Percentiles rank a stretch among this genome's conserved stretches.
These are phyloP conservation scores for Nicotiana tabacum DNA, from an alignment of 257 asterid species.

Conservation along the genomic window DNA sequence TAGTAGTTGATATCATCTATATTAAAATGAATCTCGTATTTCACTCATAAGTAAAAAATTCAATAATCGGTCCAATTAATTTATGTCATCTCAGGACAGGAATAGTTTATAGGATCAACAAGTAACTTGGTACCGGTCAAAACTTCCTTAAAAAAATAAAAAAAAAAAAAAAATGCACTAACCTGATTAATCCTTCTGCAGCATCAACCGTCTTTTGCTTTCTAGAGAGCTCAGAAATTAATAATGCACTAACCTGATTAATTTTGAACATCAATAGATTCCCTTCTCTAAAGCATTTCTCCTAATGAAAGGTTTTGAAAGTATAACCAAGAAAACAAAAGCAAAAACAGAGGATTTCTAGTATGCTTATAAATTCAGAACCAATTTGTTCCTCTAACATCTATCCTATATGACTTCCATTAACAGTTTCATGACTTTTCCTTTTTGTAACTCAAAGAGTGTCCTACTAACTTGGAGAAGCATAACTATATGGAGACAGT, in stretches of 20 bases:
- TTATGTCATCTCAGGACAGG: neutral
- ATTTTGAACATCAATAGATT: no score
- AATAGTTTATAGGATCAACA: neutral
- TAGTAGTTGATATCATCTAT: neutral
- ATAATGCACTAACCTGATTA: no score
- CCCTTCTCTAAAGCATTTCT: neutral
- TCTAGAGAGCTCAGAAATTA: neutral
- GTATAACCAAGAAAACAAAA: neutral
- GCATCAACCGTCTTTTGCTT: neutral
- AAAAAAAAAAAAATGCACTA: no score
- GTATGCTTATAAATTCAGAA: neutral
- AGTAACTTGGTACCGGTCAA: constrained; percentile 14
- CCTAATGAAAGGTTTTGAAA: neutral
- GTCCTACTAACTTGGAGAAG: neutral
- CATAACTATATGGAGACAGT: neutral
- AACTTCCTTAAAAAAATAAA: no score
- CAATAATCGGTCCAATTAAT: neutral
- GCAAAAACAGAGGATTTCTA: neutral
- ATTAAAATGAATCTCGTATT: neutral
- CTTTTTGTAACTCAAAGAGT: neutral
- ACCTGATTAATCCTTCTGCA: neutral
- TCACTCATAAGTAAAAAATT: neutral
- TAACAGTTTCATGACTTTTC: neutral
- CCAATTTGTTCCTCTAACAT: neutral
- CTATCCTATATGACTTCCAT: neutral